Evolutionary conservation across 78 protist genomes (phyloP).

Genomic region (Dictyostelium intermedium): DNA sequence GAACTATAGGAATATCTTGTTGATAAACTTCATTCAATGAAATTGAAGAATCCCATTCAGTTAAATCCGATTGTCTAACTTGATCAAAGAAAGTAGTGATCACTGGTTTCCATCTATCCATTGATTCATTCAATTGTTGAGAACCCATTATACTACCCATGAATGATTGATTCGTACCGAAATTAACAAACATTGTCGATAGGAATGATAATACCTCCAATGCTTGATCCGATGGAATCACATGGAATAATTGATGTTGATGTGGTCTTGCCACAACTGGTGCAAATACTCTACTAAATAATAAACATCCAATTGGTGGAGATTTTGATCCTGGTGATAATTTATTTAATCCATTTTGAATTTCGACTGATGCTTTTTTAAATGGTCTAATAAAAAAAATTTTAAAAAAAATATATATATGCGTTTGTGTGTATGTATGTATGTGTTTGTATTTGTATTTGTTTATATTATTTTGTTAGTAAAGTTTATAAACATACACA

Average conservation of each 20-base stretch:
- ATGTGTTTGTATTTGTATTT: too few relatives aligned
- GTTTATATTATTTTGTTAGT: too few relatives aligned
- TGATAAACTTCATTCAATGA: background rate
- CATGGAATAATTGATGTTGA: conserved; percentile 21
- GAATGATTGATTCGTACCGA: conserved; percentile 48
- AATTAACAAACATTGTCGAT: conserved; percentile 9
- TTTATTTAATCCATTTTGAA: conserved; percentile 16
- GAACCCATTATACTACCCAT: background rate
- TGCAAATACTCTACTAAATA: conserved; percentile 53
- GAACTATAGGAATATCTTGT: conserved; percentile 42
- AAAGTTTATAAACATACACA: background rate
- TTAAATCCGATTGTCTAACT: conserved; percentile 32
- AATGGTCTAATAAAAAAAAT: conserved; percentile 14
- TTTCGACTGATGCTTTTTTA: conserved; percentile 33
- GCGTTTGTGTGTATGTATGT: too few relatives aligned
- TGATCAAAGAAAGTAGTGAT: background rate
- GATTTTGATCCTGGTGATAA: conserved; percentile 1
- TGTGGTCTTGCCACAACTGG: conserved; percentile 44
- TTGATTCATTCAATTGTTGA: conserved; percentile 22
- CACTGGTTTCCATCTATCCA: background rate
- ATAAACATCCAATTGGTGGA: conserved; percentile 59
- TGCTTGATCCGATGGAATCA: conserved; percentile 53
- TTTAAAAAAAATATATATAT: too few relatives aligned
- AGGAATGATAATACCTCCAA: conserved; percentile 27
- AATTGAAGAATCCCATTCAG: conserved; percentile 59